Percentiles rank a stretch among this genome's conserved stretches.
These are phyloP conservation scores for Cymbopogon flexuosus DNA, from an alignment of 202 grass and related monocot genomes.

Conservation along the genomic window DNA sequence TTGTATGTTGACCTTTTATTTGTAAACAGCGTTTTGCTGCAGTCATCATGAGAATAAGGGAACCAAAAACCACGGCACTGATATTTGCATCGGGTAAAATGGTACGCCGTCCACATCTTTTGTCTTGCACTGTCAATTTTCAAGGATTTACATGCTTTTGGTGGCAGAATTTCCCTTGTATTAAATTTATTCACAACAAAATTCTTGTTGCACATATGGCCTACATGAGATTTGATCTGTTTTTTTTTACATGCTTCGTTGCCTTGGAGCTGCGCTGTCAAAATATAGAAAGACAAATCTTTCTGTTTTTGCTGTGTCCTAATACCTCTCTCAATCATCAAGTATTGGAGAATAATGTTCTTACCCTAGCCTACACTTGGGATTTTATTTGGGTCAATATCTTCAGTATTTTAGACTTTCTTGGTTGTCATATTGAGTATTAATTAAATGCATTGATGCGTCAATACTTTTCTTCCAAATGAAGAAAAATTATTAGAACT, in stretches of 20 bases:
- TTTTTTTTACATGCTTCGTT: neutral
- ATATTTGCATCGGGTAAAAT: constrained; percentile 99
- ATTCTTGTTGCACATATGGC: neutral
- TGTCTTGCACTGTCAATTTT: neutral
- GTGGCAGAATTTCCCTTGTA: neutral
- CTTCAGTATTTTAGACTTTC: neutral
- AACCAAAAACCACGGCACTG: constrained; percentile 96
- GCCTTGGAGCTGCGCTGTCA: neutral
- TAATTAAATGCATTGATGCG: neutral
- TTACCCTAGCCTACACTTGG: neutral
- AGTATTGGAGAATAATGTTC: neutral
- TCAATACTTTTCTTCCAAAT: neutral
- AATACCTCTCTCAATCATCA: neutral
- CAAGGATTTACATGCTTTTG: neutral
- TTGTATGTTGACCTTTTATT: constrained; percentile 10
- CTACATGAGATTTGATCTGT: neutral
- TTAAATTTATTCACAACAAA: neutral
- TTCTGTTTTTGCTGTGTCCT: neutral
- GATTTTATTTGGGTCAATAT: neutral
- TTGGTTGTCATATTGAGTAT: neutral
- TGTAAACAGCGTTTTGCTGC: constrained; percentile 85
- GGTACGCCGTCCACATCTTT: constrained; percentile 34
- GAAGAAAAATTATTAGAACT: neutral
- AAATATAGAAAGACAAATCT: neutral
- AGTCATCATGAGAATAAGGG: constrained; percentile 99